Evolutionary conservation across 2,329 filamentous ascomycete genomes (phyloP).

Genomic region (Dactylellina parvicollis): DNA sequence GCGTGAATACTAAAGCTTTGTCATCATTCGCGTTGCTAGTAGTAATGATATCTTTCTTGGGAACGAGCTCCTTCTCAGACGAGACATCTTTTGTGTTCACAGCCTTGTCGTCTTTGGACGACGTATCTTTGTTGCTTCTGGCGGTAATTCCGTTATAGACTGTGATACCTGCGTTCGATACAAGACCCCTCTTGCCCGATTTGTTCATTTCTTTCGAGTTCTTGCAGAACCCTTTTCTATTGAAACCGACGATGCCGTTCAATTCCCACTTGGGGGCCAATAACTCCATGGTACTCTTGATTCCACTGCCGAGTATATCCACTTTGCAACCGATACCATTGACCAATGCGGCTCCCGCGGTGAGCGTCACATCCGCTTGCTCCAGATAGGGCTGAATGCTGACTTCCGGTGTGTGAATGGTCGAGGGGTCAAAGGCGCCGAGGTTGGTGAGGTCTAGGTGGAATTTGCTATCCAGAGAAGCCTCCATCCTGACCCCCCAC

Average conservation of each 20-base stretch:
- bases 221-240: neutral
- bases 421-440: slow-evolving; percentile 10
- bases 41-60: too few relatives aligned
- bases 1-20: too few relatives aligned
- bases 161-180: too few relatives aligned
- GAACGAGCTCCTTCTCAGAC: too few relatives aligned
- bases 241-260: neutral
- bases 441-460: neutral
- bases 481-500: neutral
- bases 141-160: too few relatives aligned
- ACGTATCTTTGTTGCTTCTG: too few relatives aligned
- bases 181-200: too few relatives aligned
- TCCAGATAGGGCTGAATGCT: neutral
- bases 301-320: neutral
- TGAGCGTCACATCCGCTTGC: neutral
- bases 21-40: too few relatives aligned
- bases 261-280: neutral
- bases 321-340: neutral
- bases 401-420: neutral
- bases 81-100: neutral
- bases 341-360: neutral
- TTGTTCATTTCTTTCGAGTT: neutral
- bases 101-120: too few relatives aligned
- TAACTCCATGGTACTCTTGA: neutral
- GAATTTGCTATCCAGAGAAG: slow-evolving; percentile 1